Percentiles rank a stretch among this genome's conserved stretches.
Evolutionary conservation across 2,329 filamentous ascomycete species (phyloP).

Genomic region (Aspergillus proliferans): DNA sequence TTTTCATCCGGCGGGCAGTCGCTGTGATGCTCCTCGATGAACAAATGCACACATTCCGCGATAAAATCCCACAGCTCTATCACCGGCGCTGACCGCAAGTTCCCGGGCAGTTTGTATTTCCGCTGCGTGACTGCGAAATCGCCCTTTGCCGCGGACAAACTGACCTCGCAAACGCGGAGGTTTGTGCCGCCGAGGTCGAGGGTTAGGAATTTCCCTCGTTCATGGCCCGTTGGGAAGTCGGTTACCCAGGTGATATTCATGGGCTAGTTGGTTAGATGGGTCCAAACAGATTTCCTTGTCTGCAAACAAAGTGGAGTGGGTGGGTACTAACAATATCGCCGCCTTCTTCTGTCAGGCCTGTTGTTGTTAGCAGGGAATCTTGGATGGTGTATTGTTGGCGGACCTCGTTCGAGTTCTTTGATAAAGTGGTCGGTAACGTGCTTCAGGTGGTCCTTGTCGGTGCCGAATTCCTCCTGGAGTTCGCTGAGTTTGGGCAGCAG

Average conservation of each 20-base stretch:
- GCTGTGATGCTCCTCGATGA: conserved; percentile 68
- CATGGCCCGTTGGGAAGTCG: conserved; percentile 68
- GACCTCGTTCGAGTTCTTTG: conserved; percentile 72
- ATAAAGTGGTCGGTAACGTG: conserved; percentile 80
- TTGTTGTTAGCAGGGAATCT: not conserved
- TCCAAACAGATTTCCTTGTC: not conserved
- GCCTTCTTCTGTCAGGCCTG: conserved; percentile 70
- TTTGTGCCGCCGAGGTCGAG: conserved; percentile 91
- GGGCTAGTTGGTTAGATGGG: conserved; percentile 52
- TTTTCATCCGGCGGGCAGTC: conserved; percentile 32
- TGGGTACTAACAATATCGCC: conserved; percentile 68
- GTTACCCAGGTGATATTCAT: conserved; percentile 94
- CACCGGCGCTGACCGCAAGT: conserved; percentile 69
- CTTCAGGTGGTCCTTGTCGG: conserved; percentile 70
- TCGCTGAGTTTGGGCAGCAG: conserved; percentile 66
- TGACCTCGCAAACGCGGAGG: conserved; percentile 79
- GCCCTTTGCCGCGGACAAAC: conserved; percentile 67
- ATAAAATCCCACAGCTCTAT: conserved; percentile 85
- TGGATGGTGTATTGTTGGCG: conserved; percentile 6
- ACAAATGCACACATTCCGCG: conserved; percentile 73
- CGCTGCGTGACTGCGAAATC: conserved; percentile 81
- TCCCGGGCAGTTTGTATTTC: conserved; percentile 78
- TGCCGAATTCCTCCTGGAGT: conserved; percentile 71
- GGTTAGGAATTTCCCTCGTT: conserved; percentile 73
- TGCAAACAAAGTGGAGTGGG: not conserved